Evolutionary conservation across 352 stramenopile species (phyloP), one percentile per base, ranked within the genome.

Genomic region (Globisporangium takayamanum): DNA sequence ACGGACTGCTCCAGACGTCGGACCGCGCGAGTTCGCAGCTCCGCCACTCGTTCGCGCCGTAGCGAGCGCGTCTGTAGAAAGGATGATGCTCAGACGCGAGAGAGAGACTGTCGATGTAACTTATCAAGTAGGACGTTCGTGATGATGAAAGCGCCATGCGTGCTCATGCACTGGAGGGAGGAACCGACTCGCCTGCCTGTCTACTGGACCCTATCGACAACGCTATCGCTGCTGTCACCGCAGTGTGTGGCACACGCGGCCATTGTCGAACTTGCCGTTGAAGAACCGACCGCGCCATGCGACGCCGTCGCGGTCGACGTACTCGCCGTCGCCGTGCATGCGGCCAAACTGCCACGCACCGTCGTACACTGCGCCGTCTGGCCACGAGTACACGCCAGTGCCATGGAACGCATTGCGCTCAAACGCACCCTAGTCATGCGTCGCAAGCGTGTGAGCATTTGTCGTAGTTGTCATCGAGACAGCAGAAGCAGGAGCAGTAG

Each of bases 241-340:
- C 55, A 95, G 64, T 42, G 70, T 74, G 57, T 89, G 78, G 70
- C 88, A 95, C 37, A 91, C 74, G 44, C 78, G 76, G 25, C 83
- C 83, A 55, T 89, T 95, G 82, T 92, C 78, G 60, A 79, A 91
- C 64, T 91, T 92, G 59, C 85, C 85, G 62, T 91, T 92, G 52
- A 89, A 68, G 60, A 92, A 93, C 49, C 60, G 59, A 16, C 83
- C 85, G 4, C 59, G 55, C 82, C 82, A 95, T 41, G 69, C 62
- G 18, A 95, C 85, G 28, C 79, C 80, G 53, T 92, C 81, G 33
- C 84, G 81, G 70, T 92, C 78, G 54, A 77, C 70, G 66, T 90
- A 95, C 44, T 62, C 55, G 7, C 79, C 85, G 5, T 80, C 62
- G 15, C 83, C 78, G 55, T 95, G 83, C 83, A 95, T 93, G 58